Evolutionary conservation across 495 filamentous ascomycete species (phyloP), one percentile per base, ranked within the genome.

Genomic region (Neurospora sp.): DNA sequence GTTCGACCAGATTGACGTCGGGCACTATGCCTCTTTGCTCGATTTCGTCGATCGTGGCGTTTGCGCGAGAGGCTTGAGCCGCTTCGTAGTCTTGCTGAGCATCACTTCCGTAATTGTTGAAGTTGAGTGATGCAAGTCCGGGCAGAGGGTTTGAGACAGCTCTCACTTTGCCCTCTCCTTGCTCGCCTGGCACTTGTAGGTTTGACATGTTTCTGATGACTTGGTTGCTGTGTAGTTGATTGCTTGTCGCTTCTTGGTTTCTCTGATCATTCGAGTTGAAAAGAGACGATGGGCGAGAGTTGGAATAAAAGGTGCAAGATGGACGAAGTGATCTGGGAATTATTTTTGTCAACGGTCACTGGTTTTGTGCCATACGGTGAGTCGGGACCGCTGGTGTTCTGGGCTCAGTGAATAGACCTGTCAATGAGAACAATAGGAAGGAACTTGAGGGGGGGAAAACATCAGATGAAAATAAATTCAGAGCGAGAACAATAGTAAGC

Each of bases 21-120:
- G 77, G 77, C 10, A 37, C 40, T 69, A 81, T 76, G 35, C 79
- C 78, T 27, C 27, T 20, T 7, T 74, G 73, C 40, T 75, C 73
- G 68, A 79, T 77, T 41, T 80, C 70, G 5, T 75, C 74, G 8
- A 10, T 20, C 8, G 76, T 80, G 27, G 75, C 76, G 8, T 44
- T 71, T 18, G 65, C 68, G 42, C 77, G 77, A n/a, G 71, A 73
- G 27, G 42, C 70, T 31, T 39, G 22, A 1, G 69, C 73, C 53
- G 74, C 72, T 39, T 61, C 65, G 18, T 72, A 71, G 31, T 65
- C 16, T 35, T 72, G 74, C 31, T 68, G 65, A 22, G 40, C 73
- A 27, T 16, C 70, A 2, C 39, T 38, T 31, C 37, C 3, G 7
- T 27, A 12, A 16, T 44, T 40, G 31, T 59, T 39, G 16, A 39